Conservation (phyloP, 257 asterid genomes). For the Solanum sejunctum region DNA sequence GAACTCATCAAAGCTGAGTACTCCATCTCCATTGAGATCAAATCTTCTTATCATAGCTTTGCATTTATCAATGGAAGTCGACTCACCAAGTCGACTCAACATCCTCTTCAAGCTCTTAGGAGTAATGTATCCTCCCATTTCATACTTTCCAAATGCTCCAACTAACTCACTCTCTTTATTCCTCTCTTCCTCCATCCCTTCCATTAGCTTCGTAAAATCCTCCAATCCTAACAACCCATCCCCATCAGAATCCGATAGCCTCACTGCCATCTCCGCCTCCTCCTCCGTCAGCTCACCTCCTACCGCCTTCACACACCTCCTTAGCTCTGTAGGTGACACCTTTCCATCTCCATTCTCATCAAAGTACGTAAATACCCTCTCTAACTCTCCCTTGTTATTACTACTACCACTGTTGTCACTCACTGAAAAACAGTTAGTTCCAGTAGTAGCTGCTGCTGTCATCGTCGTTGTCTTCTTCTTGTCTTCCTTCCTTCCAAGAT, state of each 20-base stretch:
- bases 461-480: background rate
- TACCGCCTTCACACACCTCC: background rate
- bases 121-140: conserved; percentile 42
- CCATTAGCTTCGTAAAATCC: conserved; percentile 36
- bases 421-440: background rate
- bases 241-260: conserved; percentile 37
- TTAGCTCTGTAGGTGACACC: background rate
- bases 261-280: conserved; percentile 37
- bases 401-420: background rate
- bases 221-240: conserved; percentile 41
- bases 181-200: conserved; percentile 39
- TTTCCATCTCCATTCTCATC: conserved; percentile 4
- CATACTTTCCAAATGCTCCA: conserved; percentile 47
- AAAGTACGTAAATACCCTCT: background rate
- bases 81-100: conserved; percentile 47
- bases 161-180: conserved; percentile 21
- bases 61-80: conserved; percentile 31
- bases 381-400: background rate
- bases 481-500: background rate
- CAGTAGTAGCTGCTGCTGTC: background rate
- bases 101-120: conserved; percentile 45
- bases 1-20: conserved; percentile 47
- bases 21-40: conserved; percentile 56
- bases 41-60: conserved; percentile 32
- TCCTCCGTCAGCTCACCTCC: conserved; percentile 13